These are phyloP conservation scores for Blastocystis sp. DNA, from an alignment of 352 stramenopile genomes.

Conservation along the genomic window DNA sequence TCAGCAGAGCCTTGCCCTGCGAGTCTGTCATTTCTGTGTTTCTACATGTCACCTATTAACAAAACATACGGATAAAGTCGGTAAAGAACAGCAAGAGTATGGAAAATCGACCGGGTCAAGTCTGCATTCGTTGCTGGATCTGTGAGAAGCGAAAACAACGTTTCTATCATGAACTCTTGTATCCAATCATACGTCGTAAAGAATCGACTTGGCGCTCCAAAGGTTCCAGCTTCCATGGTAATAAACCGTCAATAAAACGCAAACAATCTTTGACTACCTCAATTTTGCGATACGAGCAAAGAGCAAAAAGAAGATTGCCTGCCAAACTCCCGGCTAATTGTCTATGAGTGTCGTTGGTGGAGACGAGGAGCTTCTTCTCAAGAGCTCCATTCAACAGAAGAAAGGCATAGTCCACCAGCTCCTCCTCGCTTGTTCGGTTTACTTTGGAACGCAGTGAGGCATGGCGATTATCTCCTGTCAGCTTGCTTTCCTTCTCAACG, in stretches of 20 bases:
- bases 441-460: conserved; percentile 2
- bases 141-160: conserved; percentile 1
- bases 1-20: conserved; percentile 69
- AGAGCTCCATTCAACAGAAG: not conserved
- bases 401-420: conserved; percentile 15
- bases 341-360: not conserved
- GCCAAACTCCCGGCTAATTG: not conserved
- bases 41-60: not conserved
- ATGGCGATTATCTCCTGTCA: conserved; percentile 1
- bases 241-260: not conserved
- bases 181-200: not conserved
- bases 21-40: not conserved
- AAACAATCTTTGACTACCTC: not conserved
- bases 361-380: not conserved
- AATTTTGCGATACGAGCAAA: not conserved
- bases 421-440: conserved; percentile 30
- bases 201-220: not conserved
- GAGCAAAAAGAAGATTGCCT: not conserved
- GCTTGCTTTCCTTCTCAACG: not conserved
- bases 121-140: conserved; percentile 8
- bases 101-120: conserved; percentile 28
- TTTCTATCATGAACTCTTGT: not conserved
- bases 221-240: not conserved
- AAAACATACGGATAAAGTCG: not conserved
- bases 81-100: not conserved